Evolutionary conservation across 306 rosid genomes (phyloP), one percentile per base, ranked within the genome.

Genomic region (Lithocarpus polystachyus): DNA sequence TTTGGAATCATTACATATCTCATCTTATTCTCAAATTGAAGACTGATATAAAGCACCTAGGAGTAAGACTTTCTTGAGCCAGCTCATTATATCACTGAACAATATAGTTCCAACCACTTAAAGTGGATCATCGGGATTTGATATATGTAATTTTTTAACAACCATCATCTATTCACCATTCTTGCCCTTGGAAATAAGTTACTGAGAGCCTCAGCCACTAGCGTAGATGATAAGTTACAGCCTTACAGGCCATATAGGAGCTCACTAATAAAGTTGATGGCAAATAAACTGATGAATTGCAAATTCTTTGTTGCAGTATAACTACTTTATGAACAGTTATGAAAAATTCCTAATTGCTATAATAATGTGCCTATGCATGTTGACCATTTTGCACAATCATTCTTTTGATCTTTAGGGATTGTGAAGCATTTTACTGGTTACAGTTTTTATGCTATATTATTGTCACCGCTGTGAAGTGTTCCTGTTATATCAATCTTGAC

Each of bases 11-110:
- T 37, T 37, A 37, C 1, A 7, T 37, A 37, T 37, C 45, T 37
- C 45, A 7, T 12, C 17, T 2, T 22, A 4, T 80, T 74, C 53
- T 11, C 43, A 71, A 52, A 60, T 12, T 71, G 20, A 71, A 13
- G 68, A 35, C 43, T 80, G 61, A 43, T 45, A 15, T 80, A 26
- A 59, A 45, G 56, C 33, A n/a, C 73, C 17, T 72, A 68, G 77
- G 60, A 73, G 24, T 72, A 24, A 57, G 64, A 57, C 7, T 57
- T 22, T 57, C 29, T 57, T 13, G 24, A 57, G 69, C 8, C 40
- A 62, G 69, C 37, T 62, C 43, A 29, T 15, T 64, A 29, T 64
- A 29, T 29, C 17, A 62, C 13, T 6, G 5, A 64, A 64, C 40
- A 64, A 48, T 15, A 29, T 64, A 28, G 70, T 64, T 64, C n/a